Percentiles rank a stretch among this genome's conserved stretches.
Evolutionary conservation across 2,329 filamentous ascomycete genomes (phyloP).

Genomic region (Pseudogymnoascus sp.): DNA sequence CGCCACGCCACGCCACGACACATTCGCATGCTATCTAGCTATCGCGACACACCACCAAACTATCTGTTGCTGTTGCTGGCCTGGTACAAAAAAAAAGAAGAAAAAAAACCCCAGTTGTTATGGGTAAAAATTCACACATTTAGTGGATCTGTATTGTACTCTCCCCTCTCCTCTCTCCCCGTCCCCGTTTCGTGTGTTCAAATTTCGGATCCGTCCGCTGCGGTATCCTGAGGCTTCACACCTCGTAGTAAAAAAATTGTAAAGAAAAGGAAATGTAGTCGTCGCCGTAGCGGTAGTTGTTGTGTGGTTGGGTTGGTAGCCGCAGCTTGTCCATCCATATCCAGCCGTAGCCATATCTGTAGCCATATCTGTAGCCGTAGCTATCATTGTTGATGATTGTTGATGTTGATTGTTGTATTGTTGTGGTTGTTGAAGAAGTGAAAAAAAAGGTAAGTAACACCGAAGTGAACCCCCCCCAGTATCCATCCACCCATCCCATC

Average conservation of each 20-base stretch:
- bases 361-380: neutral
- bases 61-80: no score
- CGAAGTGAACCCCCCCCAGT: neutral
- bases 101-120: neutral
- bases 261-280: neutral
- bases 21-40: neutral
- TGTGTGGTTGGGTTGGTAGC: neutral
- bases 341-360: neutral
- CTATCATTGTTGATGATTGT: neutral
- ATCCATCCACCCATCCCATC: neutral
- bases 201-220: neutral
- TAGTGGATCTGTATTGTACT: neutral
- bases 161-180: neutral
- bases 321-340: neutral
- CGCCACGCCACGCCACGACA: no score
- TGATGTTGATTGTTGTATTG: neutral
- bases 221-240: no score
- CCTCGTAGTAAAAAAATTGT: no score
- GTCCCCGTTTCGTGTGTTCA: neutral
- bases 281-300: neutral
- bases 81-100: neutral
- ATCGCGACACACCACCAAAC: no score
- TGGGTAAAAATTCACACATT: neutral
- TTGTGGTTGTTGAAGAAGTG: neutral
- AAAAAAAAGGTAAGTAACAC: neutral